phyloP scores from a whole-genome alignment of 108 stramenopile species.

The Chaetoceros muelleri region DNA sequence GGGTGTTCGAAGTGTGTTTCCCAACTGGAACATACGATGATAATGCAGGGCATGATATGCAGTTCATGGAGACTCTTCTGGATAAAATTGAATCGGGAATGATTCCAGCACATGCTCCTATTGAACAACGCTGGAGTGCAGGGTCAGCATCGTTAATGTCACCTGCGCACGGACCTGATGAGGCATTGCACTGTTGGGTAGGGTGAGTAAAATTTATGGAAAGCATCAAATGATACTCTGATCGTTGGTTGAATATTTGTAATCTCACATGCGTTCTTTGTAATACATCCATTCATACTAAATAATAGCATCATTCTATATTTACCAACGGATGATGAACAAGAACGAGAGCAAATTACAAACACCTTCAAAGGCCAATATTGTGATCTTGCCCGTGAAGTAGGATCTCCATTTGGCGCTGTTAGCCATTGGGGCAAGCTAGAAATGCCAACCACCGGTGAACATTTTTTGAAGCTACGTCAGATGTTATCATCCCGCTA shows the following conservation, averaged over 20 bases:
- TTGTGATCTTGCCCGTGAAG: conserved; percentile 50
- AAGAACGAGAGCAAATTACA: conserved; percentile 77
- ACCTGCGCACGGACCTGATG: conserved; percentile 64
- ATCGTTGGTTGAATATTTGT: conserved; percentile 64
- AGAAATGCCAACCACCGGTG: conserved; percentile 43
- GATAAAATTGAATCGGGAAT: conserved; percentile 62
- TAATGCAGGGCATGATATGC: conserved; percentile 61
- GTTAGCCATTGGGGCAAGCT: conserved; percentile 95
- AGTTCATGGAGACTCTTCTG: conserved; percentile 73
- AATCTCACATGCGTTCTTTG: too few relatives aligned
- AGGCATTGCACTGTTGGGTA: conserved; percentile 70
- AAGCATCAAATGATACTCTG: too few relatives aligned
- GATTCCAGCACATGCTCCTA: conserved; percentile 91
- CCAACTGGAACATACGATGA: conserved; percentile 69
- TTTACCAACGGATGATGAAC: conserved; percentile 61
- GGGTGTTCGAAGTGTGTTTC: conserved; percentile 95
- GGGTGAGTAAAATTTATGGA: too few relatives aligned
- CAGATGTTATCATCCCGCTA: conserved; percentile 29
- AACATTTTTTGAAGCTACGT: conserved; percentile 34
- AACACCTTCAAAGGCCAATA: conserved; percentile 68
- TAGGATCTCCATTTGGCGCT: conserved; percentile 36
- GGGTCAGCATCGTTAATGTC: conserved; percentile 78
- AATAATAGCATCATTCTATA: conserved; percentile 97
- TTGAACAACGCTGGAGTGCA: conserved; percentile 96
- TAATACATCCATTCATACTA: too few relatives aligned